phyloP scores from a whole-genome alignment of 2,329 filamentous ascomycete species.

The Calonectria hongkongensis region DNA sequence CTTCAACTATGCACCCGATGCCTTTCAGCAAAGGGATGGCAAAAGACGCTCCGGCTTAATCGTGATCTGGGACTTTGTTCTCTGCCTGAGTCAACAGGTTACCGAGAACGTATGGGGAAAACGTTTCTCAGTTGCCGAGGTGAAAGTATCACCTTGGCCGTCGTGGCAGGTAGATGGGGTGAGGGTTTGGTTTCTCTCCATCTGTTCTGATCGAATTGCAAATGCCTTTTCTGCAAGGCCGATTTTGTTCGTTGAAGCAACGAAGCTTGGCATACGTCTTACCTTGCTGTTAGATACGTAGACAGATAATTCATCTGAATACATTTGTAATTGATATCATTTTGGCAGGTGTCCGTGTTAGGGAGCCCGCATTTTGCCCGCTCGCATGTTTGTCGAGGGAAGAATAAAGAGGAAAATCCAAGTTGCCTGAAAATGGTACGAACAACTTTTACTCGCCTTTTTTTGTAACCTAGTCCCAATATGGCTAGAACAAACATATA shows the following conservation, averaged over 20 bases:
- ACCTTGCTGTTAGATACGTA: conserved; percentile 20
- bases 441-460: background rate
- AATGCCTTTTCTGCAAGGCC: conserved; percentile 8
- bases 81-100: conserved; percentile 86
- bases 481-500: background rate
- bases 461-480: background rate
- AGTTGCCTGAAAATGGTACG: background rate
- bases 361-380: conserved; percentile 21
- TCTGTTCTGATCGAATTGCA: conserved; percentile 22
- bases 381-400: conserved; percentile 33
- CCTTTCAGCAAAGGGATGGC: conserved; percentile 87
- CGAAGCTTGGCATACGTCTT: conserved; percentile 1
- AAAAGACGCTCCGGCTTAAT: conserved; percentile 99
- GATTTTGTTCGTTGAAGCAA: conserved; percentile 12
- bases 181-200: conserved; percentile 9
- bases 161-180: conserved; percentile 67
- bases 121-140: conserved; percentile 78
- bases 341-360: conserved; percentile 1
- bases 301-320: conserved; percentile 22
- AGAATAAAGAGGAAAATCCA: conserved; percentile 24
- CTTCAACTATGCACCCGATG: conserved; percentile 88
- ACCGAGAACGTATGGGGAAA: conserved; percentile 84
- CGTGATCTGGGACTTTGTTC: conserved; percentile 83
- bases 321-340: conserved; percentile 10
- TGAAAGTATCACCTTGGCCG: conserved; percentile 67